Conservation (phyloP, 2,329 filamentous ascomycete genomes). For the Trichoderma pleuroti region DNA sequence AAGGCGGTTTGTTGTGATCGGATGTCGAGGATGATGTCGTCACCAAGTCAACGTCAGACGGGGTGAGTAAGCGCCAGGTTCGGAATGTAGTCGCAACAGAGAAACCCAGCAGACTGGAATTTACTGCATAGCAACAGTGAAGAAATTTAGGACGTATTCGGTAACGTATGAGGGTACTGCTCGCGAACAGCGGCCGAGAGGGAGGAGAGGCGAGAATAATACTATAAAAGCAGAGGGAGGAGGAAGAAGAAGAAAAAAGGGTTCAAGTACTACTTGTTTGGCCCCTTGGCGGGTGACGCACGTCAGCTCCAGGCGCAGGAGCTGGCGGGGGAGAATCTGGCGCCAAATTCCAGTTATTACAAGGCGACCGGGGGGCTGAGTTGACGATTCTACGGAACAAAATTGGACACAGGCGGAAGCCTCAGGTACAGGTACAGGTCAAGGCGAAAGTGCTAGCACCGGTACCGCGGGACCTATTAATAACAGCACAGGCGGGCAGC, state of each 20-base stretch:
- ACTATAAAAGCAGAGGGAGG: background rate
- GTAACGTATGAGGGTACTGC: background rate
- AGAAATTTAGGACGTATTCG: background rate
- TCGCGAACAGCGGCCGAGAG: background rate
- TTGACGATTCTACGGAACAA: background rate
- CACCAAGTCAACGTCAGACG: slow-evolving; percentile 8
- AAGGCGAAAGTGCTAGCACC: background rate
- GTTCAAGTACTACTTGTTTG: background rate
- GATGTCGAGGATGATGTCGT: slow-evolving; percentile 17
- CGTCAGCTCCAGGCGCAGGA: slow-evolving; percentile 14
- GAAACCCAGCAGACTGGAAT: slow-evolving; percentile 15
- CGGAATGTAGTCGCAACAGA: slow-evolving; percentile 19
- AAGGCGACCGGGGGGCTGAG: slow-evolving; percentile 2
- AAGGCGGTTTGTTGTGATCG: background rate
- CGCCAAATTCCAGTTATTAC: slow-evolving; percentile 14
- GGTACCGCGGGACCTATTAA: background rate
- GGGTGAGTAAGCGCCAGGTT: slow-evolving; percentile 16
- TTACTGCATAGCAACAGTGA: slow-evolving; percentile 18
- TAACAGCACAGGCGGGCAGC: background rate
- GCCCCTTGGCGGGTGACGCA: slow-evolving; percentile 15
- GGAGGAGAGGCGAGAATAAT: background rate
- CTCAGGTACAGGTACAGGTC: background rate
- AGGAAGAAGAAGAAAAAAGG: background rate
- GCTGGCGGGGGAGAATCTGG: slow-evolving; percentile 10
- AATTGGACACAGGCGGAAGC: background rate